Conservation (phyloP, 768 basidiomycete species). For the Russula griseocarnosa region DNA sequence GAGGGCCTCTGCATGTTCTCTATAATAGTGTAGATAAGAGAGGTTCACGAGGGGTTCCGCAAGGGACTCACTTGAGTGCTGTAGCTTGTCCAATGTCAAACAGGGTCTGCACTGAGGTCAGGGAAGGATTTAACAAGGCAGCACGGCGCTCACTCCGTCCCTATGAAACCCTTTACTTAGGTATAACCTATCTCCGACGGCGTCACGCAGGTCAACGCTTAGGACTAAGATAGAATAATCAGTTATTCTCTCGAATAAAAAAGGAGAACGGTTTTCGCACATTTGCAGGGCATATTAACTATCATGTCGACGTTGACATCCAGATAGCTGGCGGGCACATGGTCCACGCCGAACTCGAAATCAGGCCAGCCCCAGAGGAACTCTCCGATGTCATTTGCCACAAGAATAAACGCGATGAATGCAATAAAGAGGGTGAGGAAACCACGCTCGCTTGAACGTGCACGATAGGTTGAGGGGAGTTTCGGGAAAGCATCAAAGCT, state of each 20-base stretch:
- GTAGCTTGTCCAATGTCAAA: conserved; percentile 85
- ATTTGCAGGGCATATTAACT: conserved; percentile 89
- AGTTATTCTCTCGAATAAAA: background rate
- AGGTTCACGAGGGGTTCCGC: conserved; percentile 24
- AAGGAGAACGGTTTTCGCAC: conserved; percentile 47
- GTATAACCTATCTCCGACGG: conserved; percentile 87
- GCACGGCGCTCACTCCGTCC: conserved; percentile 62
- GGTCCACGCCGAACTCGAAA: conserved; percentile 84
- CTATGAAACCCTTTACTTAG: conserved; percentile 75
- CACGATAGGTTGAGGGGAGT: conserved; percentile 38
- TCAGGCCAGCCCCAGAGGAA: conserved; percentile 93
- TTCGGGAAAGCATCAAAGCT: conserved; percentile 43
- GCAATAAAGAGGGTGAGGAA: conserved; percentile 56
- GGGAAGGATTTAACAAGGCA: conserved; percentile 4
- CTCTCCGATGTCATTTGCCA: conserved; percentile 86
- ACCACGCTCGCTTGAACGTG: conserved; percentile 29
- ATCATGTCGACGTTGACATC: conserved; percentile 89
- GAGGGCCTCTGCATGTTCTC: conserved; percentile 60
- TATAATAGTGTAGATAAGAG: conserved; percentile 29
- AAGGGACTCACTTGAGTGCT: conserved; percentile 44
- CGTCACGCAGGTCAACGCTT: conserved; percentile 86
- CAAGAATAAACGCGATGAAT: conserved; percentile 62
- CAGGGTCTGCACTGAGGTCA: conserved; percentile 46
- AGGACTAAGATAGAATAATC: conserved; percentile 48
- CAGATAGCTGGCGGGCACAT: conserved; percentile 54